These are phyloP conservation scores for Ocimum tenuiflorum DNA, from an alignment of 257 asterid genomes.

Conservation along the genomic window DNA sequence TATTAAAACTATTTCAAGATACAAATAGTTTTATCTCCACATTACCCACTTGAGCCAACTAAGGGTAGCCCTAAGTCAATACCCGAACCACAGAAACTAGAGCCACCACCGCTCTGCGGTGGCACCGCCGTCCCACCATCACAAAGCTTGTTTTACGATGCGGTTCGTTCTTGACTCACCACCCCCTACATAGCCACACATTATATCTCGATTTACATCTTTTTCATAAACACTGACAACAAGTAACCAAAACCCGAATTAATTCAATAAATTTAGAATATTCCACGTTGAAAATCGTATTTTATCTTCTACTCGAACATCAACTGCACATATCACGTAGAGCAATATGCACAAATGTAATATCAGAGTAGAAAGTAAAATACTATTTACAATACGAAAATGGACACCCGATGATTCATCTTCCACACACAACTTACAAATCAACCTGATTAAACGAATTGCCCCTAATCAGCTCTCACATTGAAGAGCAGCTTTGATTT, in stretches of 20 bases:
- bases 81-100: constrained; percentile 58
- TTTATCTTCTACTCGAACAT: background rate
- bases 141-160: constrained; percentile 30
- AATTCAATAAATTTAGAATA: too few relatives aligned
- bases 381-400: background rate
- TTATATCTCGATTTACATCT: background rate
- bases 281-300: background rate
- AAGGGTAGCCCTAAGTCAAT: constrained; percentile 66
- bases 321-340: background rate
- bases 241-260: background rate
- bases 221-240: background rate
- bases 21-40: background rate
- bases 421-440: too few relatives aligned
- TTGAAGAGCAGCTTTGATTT: constrained; percentile 74
- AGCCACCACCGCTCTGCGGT: background rate
- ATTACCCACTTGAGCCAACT: constrained; percentile 19
- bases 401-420: too few relatives aligned
- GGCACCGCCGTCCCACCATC: constrained; percentile 23
- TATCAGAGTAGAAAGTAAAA: background rate
- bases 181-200: too few relatives aligned
- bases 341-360: background rate
- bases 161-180: constrained; percentile 99
- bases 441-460: too few relatives aligned
- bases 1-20: background rate
- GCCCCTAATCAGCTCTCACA: constrained; percentile 35